Conservation (phyloP, 2,329 filamentous ascomycete species). For the Fusarium sp. region DNA sequence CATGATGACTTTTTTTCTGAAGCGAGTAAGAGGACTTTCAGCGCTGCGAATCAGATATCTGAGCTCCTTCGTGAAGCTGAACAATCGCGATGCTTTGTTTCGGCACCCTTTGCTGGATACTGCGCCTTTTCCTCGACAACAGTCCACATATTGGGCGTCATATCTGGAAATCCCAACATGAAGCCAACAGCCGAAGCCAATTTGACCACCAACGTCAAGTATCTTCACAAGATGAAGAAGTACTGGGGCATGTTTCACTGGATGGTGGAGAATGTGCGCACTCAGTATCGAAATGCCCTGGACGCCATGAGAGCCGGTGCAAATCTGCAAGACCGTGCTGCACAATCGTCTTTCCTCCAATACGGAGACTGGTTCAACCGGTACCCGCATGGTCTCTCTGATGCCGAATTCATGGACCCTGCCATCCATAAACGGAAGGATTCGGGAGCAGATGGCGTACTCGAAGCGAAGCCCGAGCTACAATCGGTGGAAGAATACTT, state of each 20-base stretch:
- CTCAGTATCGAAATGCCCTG: conserved; percentile 85
- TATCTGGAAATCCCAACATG: conserved; percentile 81
- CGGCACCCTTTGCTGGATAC: conserved; percentile 93
- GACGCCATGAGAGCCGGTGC: conserved; percentile 79
- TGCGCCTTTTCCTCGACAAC: conserved; percentile 93
- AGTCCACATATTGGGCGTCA: conserved; percentile 92
- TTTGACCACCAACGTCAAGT: conserved; percentile 87
- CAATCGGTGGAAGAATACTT: conserved; percentile 96
- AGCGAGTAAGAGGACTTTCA: conserved; percentile 78
- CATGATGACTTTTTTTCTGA: conserved; percentile 81
- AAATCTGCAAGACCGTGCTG: conserved; percentile 57
- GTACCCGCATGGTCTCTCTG: conserved; percentile 91
- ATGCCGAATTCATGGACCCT: conserved; percentile 84
- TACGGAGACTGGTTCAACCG: conserved; percentile 98
- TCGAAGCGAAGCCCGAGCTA: conserved; percentile 89
- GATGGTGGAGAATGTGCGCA: conserved; percentile 91
- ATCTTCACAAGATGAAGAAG: conserved; percentile 92
- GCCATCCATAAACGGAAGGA: conserved; percentile 75
- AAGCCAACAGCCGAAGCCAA: conserved; percentile 85
- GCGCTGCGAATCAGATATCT: conserved; percentile 88
- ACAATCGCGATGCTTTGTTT: conserved; percentile 73
- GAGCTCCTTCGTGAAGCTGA: conserved; percentile 83
- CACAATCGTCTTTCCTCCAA: conserved; percentile 78
- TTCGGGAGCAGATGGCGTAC: conserved; percentile 84
- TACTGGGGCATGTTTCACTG: conserved; percentile 99